phyloP scores from a whole-genome alignment of 768 basidiomycete species.

The Mycena indigotica region DNA sequence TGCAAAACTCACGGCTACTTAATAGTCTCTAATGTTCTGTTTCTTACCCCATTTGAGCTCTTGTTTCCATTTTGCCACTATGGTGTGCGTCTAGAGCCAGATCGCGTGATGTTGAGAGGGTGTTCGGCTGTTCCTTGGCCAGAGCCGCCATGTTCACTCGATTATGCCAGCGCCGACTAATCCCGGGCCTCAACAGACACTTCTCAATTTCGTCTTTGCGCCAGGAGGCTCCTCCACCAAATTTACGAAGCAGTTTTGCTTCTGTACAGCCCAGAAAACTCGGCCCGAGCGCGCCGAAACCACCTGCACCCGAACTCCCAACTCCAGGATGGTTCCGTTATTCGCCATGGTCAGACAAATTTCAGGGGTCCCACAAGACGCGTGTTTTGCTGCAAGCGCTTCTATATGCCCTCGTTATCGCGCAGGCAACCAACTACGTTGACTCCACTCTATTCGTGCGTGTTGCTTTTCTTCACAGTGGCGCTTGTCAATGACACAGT shows the following conservation, averaged over 20 bases:
- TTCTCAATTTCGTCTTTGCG: conserved; percentile 3
- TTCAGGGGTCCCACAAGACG: conserved; percentile 34
- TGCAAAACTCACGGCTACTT: too few relatives aligned
- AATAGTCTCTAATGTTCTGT: too few relatives aligned
- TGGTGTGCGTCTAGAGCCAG: conserved; percentile 2
- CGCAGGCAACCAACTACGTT: conserved; percentile 31
- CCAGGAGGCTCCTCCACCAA: conserved; percentile 6
- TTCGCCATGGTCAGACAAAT: conserved; percentile 45
- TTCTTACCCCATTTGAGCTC: too few relatives aligned
- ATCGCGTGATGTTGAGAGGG: neutral
- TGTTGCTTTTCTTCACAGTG: conserved; percentile 4
- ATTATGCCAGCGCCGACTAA: neutral
- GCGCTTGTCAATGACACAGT: neutral
- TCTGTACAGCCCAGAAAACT: neutral
- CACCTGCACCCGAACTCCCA: neutral
- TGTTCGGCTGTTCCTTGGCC: neutral
- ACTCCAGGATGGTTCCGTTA: conserved; percentile 28
- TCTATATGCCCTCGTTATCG: conserved; percentile 39
- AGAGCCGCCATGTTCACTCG: neutral
- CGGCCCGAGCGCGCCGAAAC: neutral
- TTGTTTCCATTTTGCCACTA: too few relatives aligned
- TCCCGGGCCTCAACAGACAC: neutral
- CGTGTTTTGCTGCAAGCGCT: conserved; percentile 39
- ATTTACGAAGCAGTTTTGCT: conserved; percentile 18
- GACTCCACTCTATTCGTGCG: conserved; percentile 33